Conservation (phyloP, 805 yeast species). For the Suhomyces vadensis region DNA sequence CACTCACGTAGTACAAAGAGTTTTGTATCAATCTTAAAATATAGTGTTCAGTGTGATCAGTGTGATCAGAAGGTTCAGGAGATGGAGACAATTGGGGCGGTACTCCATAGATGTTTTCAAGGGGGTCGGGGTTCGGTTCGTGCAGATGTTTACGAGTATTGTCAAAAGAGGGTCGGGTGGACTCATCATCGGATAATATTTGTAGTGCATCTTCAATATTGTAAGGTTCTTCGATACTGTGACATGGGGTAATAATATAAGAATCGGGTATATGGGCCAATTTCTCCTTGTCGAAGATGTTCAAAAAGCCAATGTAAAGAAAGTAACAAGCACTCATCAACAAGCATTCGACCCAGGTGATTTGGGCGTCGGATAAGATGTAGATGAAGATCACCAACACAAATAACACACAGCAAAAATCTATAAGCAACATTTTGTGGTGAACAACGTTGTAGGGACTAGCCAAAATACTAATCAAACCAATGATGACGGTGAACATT, state of each 20-base stretch:
- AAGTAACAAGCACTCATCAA: conserved; percentile 26
- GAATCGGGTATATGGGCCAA: conserved; percentile 1
- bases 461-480: conserved; percentile 26
- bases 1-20: conserved; percentile 4
- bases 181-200: conserved; percentile 20
- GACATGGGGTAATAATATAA: not conserved
- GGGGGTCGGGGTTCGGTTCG: not conserved
- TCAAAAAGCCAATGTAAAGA: conserved; percentile 26
- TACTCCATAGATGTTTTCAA: not conserved
- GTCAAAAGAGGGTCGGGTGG: not conserved
- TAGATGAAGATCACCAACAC: conserved; percentile 26
- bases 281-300: conserved; percentile 12
- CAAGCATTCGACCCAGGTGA: conserved; percentile 32
- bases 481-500: conserved; percentile 36
- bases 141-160: not conserved
- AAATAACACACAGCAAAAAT: conserved; percentile 31
- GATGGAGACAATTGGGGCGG: not conserved
- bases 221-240: conserved; percentile 13
- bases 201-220: conserved; percentile 26
- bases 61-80: not conserved
- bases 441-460: conserved; percentile 25
- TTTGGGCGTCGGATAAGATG: conserved; percentile 35
- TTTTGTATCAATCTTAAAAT: not conserved
- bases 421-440: conserved; percentile 22
- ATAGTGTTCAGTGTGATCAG: not conserved